Evolutionary conservation across 2,329 filamentous ascomycete species (phyloP), one percentile per base, ranked within the genome.

Genomic region (Stenocarpella maydis): DNA sequence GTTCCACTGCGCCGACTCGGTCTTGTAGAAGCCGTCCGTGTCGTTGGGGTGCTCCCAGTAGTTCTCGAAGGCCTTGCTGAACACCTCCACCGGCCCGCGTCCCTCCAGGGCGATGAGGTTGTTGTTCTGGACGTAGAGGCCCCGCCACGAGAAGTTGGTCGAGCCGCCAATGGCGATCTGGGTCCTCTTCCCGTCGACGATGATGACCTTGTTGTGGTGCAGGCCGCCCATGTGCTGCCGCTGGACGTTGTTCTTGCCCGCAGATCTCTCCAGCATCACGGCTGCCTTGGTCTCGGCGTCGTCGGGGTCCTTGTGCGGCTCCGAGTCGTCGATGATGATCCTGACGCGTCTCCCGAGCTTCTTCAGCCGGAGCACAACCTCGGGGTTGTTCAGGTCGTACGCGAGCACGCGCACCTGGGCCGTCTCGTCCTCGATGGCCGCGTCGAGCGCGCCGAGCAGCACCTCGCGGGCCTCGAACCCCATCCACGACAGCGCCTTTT

Each of bases 271-370:
- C 21, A 74, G 55, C 70, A 73, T 72, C 1, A 61, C 70, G 17
- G 72, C 71, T 10, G 71, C 72, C 45, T 69, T 71, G 3, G 72
- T 68, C 45, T 74, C 72, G 17, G 72, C 69, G 14, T 71, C 65
- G 2, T 39, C 66, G 41, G 69, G 9, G 2, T 21, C 39, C 3
- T 68, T 55, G 41, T 74, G 72, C 15, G 72, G 68, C 15, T 65
- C 69, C 3, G 72, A 74, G 47, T 74, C 72, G 21, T 74, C 72
- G 12, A 74, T 74, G 49, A 74, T 74, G 63, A 74, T 69, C 72
- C 73, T 74, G 14, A 74, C 53, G 5, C 73, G 72, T 19, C 37
- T 68, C 4, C 69, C 61, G 21, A 74, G 68, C 58, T 68, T 67
- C 52, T 74, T 69, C 28, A 74, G 71, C 7, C 72, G 69, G 28